phyloP scores from a whole-genome alignment of 2,329 filamentous ascomycete genomes.

The Pseudogymnoascus sp. region DNA sequence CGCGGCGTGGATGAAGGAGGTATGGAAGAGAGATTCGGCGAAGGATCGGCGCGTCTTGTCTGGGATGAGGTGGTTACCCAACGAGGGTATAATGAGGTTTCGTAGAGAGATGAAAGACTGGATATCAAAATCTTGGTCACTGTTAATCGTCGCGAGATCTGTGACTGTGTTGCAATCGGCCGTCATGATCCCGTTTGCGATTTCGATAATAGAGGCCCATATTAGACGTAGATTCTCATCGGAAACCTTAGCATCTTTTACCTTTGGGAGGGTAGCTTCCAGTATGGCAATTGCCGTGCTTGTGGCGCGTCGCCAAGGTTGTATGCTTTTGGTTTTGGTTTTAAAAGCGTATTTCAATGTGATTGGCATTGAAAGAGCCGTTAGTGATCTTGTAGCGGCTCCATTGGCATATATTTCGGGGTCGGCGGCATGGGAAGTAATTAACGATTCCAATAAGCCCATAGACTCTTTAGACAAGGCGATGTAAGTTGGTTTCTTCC shows the following conservation, averaged over 20 bases:
- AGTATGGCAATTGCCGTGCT: slow-evolving; percentile 63
- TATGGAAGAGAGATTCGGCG: slow-evolving; percentile 69
- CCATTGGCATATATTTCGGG: slow-evolving; percentile 64
- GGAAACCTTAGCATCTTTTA: slow-evolving; percentile 44
- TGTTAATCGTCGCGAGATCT: slow-evolving; percentile 29
- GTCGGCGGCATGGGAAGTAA: slow-evolving; percentile 53
- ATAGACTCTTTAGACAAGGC: slow-evolving; percentile 83
- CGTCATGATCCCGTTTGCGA: slow-evolving; percentile 62
- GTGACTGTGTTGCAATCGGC: slow-evolving; percentile 49
- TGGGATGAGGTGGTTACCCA: slow-evolving; percentile 60
- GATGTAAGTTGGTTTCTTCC: slow-evolving; percentile 65
- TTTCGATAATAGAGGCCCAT: slow-evolving; percentile 63
- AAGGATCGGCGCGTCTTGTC: slow-evolving; percentile 64
- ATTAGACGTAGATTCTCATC: slow-evolving; percentile 47
- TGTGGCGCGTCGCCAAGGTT: slow-evolving; percentile 77
- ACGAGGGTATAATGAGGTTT: slow-evolving; percentile 64
- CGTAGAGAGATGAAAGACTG: slow-evolving; percentile 62
- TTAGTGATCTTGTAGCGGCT: slow-evolving; percentile 58
- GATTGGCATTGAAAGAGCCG: slow-evolving; percentile 64
- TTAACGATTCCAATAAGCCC: slow-evolving; percentile 56
- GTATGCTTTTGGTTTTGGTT: slow-evolving; percentile 60
- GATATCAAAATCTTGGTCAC: slow-evolving; percentile 81
- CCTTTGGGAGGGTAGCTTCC: slow-evolving; percentile 55
- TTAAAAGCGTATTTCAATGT: slow-evolving; percentile 73
- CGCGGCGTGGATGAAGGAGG: slow-evolving; percentile 71